Percentiles rank a stretch among this genome's conserved stretches.
Conservation (phyloP, 345 rosid species). For the Syzygium aqueum region DNA sequence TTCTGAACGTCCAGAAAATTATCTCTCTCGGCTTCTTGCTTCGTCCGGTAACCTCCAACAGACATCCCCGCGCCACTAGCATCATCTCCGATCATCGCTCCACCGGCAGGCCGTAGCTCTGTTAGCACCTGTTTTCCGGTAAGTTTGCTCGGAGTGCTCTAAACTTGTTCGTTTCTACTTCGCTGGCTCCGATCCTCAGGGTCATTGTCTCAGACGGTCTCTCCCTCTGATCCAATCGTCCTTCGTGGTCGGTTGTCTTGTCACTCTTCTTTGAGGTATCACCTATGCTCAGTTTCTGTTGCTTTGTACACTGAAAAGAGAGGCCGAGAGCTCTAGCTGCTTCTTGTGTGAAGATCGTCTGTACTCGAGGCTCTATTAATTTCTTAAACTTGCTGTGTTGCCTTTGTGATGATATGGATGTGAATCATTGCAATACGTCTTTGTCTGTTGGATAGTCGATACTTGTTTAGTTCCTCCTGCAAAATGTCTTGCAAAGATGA, state of each 20-base stretch:
- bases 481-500: background rate
- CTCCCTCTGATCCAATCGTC: background rate
- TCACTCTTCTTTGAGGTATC: too few relatives aligned
- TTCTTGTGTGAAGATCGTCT: too few relatives aligned
- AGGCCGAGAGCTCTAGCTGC: too few relatives aligned
- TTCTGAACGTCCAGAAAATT: background rate
- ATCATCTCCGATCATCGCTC: background rate
- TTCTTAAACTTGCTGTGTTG: too few relatives aligned
- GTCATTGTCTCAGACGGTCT: background rate
- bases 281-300: background rate
- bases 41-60: background rate
- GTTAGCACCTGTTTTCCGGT: background rate
- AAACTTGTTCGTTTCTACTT: too few relatives aligned
- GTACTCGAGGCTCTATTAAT: too few relatives aligned
- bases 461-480: background rate
- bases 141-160: too few relatives aligned
- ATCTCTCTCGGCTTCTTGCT: background rate
- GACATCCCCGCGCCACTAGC: background rate
- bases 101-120: background rate
- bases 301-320: background rate
- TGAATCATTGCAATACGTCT: background rate
- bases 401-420: too few relatives aligned
- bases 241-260: background rate
- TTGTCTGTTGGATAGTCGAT: background rate
- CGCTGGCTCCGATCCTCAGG: too few relatives aligned